phyloP scores from a whole-genome alignment of 163 green algal genomes.

The Prototheca cutis region DNA sequence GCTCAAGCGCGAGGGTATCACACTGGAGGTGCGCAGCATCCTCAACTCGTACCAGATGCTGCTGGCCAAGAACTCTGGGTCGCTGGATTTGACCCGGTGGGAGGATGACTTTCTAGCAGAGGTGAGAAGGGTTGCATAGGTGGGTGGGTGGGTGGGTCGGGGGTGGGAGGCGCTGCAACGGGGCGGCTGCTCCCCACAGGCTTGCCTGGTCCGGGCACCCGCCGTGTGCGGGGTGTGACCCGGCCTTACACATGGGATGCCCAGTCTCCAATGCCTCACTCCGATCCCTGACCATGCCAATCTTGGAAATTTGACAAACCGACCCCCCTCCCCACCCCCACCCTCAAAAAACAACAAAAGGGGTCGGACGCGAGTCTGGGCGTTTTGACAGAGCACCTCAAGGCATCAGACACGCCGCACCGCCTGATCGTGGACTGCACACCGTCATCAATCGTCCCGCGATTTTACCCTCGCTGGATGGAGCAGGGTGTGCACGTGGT shows the following conservation, averaged over 20 bases:
- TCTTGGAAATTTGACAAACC: no score
- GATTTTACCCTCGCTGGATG: slow-evolving; percentile 37
- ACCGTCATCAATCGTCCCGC: slow-evolving; percentile 36
- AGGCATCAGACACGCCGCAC: slow-evolving; percentile 12
- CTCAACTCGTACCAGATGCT: slow-evolving; percentile 58
- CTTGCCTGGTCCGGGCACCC: no score
- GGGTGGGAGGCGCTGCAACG: no score
- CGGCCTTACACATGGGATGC: no score
- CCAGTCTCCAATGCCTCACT: no score
- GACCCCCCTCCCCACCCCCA: no score
- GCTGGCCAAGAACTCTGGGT: slow-evolving; percentile 28
- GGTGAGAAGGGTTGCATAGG: slow-evolving; percentile 6
- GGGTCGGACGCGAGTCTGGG: slow-evolving; percentile 27
- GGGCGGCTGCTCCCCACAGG: no score
- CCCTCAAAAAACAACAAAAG: no score
- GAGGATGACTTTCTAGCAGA: slow-evolving; percentile 35
- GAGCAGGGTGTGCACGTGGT: slow-evolving; percentile 67
- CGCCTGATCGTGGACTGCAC: slow-evolving; percentile 61
- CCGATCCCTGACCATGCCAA: no score
- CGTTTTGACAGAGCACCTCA: slow-evolving; percentile 33
- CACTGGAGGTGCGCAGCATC: slow-evolving; percentile 64
- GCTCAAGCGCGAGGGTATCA: slow-evolving; percentile 50
- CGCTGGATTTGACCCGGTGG: slow-evolving; percentile 47
- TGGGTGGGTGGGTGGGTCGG: slow-evolving; percentile 1
- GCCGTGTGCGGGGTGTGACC: no score